Evolutionary conservation across 1,284 basidiomycete species (phyloP), one percentile per base, ranked within the genome.

Genomic region (Sporisorium exsertum): DNA sequence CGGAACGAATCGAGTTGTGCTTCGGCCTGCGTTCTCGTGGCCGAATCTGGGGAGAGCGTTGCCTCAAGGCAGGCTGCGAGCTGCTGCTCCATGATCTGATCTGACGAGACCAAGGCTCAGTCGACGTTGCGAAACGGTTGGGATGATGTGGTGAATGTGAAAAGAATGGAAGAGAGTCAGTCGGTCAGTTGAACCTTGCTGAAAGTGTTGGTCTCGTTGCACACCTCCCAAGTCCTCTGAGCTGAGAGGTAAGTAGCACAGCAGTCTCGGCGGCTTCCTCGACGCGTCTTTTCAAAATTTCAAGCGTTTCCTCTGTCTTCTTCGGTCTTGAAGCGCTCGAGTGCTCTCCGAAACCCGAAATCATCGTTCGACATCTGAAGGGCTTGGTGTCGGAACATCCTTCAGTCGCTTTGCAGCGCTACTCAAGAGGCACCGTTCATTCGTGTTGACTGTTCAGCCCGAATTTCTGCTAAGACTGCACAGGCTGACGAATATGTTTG

Each of bases 41-140:
- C 60, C 20, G 58, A 52, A 46, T 80, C 68, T 1, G 79, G 60
- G 5, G 77, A 76, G 32, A 81, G 60, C 0, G 80, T 81, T 9
- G 69, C 74, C 49, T 71, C 59, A 29, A 81, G 77, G 35, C 64
- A 64, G 4, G 64, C 63, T 26, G 70, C 68, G 2, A 81, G 58
- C 24, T 79, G 64, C 53, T 72, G 63, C 50, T 81, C 73, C 76
- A 77, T 78, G 42, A 3, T 64, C 22, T 6, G 20, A 2, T 27
- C 20, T 47, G 12, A 22, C 20, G 18, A 12, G 9, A 18, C 10
- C 15, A 13, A 24, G 18, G 20, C 22, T 15, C 13, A 52, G 22
- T 15, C 13, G 6, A 37, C 32, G 50, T 9, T 35, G 32, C 8
- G 9, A 24, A 29, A 20, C 24, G 12, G 29, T 2, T 15, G 37